Evolutionary conservation across 495 filamentous ascomycete genomes (phyloP), one percentile per base, ranked within the genome.

Genomic region (Daldinia loculata): DNA sequence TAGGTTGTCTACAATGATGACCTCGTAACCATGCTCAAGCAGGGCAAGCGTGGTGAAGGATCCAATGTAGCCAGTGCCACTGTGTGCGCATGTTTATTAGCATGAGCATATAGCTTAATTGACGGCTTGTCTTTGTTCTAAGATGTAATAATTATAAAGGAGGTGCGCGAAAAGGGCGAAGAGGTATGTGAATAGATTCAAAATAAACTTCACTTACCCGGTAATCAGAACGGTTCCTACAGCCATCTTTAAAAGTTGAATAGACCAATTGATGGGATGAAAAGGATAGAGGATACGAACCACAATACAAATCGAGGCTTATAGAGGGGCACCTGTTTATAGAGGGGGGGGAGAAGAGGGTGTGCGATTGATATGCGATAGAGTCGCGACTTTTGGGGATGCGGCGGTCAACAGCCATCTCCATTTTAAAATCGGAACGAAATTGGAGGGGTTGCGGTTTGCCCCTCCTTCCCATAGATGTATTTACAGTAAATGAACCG

Each of bases 1-100:
- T 59, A 98, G 87, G 81, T 90, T 98, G 82, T 99, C 95, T 64
- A 93, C 89, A 63, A 99, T 92, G 72, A 99, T 91, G 56, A 99
- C 96, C 76, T 98, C 91, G 86, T 98, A 98, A 79, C 90, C 94
- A 75, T 94, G 92, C 74, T 97, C 85, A 70, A 99, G 92, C 22
- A 99, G 91, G 38, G 94, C 92, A 59, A 99, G 89, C 62, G 90
- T 84, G 59, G 95, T 99, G 87, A 98, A 98, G 43, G 95, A 99
- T 73, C 95, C 95, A 80, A 99, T 99, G 86, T 99, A 99, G 83
- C 95, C 95, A 64, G 93, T 95, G 72, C 95, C 95, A 84, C 95
- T 99, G 79, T 53, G 67, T 52, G 66, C 61, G 36, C 32, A 43
- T 9, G 45, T 48, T 27, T 43, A 29, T 77, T 39, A 73, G 67